phyloP scores from a whole-genome alignment of 768 basidiomycete genomes.

The Hericium alpestre region DNA sequence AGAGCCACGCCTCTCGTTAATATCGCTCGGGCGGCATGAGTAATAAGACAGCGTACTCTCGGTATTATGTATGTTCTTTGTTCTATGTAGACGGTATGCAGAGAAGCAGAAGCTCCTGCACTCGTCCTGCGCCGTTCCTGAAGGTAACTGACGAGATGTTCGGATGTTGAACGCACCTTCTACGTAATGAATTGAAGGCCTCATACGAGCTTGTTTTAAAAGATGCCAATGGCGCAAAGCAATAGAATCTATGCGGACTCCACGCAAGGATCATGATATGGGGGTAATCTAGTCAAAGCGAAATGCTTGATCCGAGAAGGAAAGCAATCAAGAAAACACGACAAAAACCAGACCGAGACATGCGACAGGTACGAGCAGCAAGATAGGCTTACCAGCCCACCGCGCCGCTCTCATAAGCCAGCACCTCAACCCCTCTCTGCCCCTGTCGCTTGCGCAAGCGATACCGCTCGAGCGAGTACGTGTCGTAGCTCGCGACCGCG shows the following conservation, averaged over 20 bases:
- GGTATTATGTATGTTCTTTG: no score
- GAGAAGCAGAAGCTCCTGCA: no score
- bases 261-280: background rate
- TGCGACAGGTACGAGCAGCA: background rate
- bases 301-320: background rate
- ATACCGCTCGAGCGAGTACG: slow-evolving; percentile 70
- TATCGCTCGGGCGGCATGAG: no score
- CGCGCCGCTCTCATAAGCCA: slow-evolving; percentile 51
- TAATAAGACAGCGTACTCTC: no score
- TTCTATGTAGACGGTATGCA: no score
- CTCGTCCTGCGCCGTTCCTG: no score
- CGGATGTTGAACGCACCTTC: background rate
- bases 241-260: background rate
- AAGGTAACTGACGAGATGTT: background rate
- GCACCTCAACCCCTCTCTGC: slow-evolving; percentile 41
- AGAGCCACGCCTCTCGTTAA: no score
- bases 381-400: slow-evolving; percentile 50
- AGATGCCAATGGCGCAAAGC: background rate
- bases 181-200: background rate
- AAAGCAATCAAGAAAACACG: background rate
- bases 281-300: background rate
- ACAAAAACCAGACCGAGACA: background rate
- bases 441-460: slow-evolving; percentile 59
- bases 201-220: background rate
- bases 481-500: slow-evolving; percentile 66